Conservation (phyloP, 164 flowering plant genomes). For the Magnolia officinalis region DNA sequence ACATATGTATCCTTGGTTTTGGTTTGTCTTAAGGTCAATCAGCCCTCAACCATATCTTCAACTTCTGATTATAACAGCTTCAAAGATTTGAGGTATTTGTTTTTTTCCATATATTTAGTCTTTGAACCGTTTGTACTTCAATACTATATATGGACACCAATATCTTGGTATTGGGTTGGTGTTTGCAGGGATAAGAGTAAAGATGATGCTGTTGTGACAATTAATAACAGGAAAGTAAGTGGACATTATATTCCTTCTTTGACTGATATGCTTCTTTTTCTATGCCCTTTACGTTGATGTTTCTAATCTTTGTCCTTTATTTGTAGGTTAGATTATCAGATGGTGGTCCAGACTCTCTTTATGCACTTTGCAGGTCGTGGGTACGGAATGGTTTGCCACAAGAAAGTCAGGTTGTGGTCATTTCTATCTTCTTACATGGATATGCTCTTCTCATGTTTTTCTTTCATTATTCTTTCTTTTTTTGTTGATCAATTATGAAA, state of each 20-base stretch:
- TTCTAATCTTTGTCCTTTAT: constrained; percentile 1
- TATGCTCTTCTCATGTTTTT: too few species aligned
- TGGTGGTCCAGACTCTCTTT: constrained; percentile 51
- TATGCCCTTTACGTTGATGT: background rate
- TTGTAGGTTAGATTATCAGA: constrained; percentile 68
- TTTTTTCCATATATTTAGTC: background rate
- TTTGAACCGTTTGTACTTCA: background rate
- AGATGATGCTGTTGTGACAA: constrained; percentile 39
- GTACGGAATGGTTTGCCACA: constrained; percentile 68
- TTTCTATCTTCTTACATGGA: background rate
- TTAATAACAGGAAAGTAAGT: constrained; percentile 66
- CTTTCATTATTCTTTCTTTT: too few species aligned
- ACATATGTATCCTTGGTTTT: background rate
- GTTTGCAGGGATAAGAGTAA: constrained; percentile 42
- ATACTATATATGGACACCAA: background rate
- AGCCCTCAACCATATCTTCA: constrained; percentile 29
- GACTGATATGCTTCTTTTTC: background rate
- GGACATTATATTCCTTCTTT: constrained; percentile 4
- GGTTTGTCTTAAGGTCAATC: constrained; percentile 23
- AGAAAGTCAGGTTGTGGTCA: constrained; percentile 59
- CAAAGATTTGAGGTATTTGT: constrained; percentile 40
- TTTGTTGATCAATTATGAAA: too few species aligned
- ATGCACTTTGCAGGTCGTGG: constrained; percentile 91
- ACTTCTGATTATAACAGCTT: constrained; percentile 39
- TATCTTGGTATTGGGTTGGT: constrained; percentile 9